Percentiles rank a stretch among this genome's conserved stretches.
phyloP scores from a whole-genome alignment of 345 rosid genomes.

The Erysimum cheiranthoides region DNA sequence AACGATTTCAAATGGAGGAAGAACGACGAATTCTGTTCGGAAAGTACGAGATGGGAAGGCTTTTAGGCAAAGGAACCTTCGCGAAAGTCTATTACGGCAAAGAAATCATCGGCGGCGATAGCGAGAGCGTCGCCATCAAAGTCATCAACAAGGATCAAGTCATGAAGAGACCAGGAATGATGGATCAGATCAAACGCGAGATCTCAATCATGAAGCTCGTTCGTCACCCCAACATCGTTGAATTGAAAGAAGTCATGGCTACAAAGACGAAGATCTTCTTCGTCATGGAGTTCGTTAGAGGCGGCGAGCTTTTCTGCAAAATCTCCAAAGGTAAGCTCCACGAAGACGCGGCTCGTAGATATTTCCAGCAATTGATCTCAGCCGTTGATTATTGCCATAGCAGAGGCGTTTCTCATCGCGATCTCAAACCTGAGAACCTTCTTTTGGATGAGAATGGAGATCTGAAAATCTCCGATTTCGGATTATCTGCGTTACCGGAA shows the following conservation, averaged over 20 bases:
- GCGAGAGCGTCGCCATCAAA: conserved; percentile 70
- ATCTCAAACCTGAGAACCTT: conserved; percentile 82
- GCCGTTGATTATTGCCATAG: conserved; percentile 88
- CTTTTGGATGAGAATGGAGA: conserved; percentile 75
- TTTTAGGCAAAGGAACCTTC: conserved; percentile 87
- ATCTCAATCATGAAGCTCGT: conserved; percentile 78
- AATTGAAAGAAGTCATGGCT: conserved; percentile 81
- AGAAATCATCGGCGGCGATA: conserved; percentile 47
- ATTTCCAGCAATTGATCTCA: conserved; percentile 73
- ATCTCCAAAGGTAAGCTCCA: conserved; percentile 62
- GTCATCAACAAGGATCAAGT: conserved; percentile 65
- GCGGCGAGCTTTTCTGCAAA: conserved; percentile 79
- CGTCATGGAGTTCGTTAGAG: conserved; percentile 82
- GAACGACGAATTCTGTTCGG: conserved; percentile 57
- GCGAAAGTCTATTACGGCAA: conserved; percentile 80
- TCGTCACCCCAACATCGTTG: conserved; percentile 74
- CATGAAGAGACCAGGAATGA: conserved; percentile 57
- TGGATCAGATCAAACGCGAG: conserved; percentile 77
- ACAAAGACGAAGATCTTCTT: conserved; percentile 71
- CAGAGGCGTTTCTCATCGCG: conserved; percentile 86
- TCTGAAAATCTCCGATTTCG: conserved; percentile 81
- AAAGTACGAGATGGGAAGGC: conserved; percentile 71
- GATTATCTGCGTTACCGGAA: conserved; percentile 78
- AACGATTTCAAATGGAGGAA: conserved; percentile 74
- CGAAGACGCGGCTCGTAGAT: conserved; percentile 62